Conservation (phyloP, 1,139 yeast species). For the Geotrichum klebahnii region DNA sequence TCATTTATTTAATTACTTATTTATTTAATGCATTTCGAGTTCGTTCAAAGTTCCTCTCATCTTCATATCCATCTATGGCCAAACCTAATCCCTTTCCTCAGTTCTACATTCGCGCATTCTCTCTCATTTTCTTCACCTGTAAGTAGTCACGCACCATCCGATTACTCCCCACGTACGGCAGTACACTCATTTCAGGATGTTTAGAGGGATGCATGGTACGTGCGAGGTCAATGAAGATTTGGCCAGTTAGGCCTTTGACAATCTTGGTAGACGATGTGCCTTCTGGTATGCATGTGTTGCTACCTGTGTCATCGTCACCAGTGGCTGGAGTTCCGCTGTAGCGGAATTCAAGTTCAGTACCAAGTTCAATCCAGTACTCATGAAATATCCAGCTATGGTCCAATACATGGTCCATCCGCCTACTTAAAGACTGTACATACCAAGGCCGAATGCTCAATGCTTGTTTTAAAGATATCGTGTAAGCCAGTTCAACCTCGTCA, state of each 20-base stretch:
- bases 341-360: neutral
- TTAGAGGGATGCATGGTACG: constrained; percentile 9
- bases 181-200: constrained; percentile 12
- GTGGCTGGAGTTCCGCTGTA: neutral
- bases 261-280: no score
- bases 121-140: neutral
- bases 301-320: constrained; percentile 1
- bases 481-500: constrained; percentile 32
- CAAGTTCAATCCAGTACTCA: constrained; percentile 11
- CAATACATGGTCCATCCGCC: constrained; percentile 3
- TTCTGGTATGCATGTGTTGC: no score
- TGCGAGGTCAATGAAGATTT: constrained; percentile 33
- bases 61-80: no score
- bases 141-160: constrained; percentile 13
- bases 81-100: no score
- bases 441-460: constrained; percentile 21
- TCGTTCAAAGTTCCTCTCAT: neutral
- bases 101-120: neutral
- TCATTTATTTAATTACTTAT: neutral
- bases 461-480: constrained; percentile 27
- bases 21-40: neutral
- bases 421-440: constrained; percentile 16
- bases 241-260: constrained; percentile 35
- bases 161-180: constrained; percentile 16
- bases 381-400: constrained; percentile 20